Conservation (phyloP, 75 land plant species). For the Pseudotsuga menziesii region DNA sequence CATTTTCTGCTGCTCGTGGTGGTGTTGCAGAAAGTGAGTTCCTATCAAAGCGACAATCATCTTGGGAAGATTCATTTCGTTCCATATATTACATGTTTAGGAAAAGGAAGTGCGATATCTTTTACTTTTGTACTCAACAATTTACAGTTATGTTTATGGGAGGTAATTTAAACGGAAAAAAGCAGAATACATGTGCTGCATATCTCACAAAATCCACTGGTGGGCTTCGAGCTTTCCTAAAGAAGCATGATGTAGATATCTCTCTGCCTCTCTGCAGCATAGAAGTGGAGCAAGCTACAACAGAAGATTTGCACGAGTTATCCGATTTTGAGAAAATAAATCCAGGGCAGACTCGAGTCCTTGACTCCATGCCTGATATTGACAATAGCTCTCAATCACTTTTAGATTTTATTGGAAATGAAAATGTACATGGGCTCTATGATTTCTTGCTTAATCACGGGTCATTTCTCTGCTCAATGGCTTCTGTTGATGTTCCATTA, state of each 20-base stretch:
- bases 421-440: constrained; percentile 74
- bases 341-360: constrained; percentile 80
- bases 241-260: constrained; percentile 67
- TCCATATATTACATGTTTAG: constrained; percentile 81
- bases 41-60: constrained; percentile 47
- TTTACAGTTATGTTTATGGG: constrained; percentile 79
- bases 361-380: no score
- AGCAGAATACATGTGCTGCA: constrained; percentile 43
- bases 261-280: no score
- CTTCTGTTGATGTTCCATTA: constrained; percentile 68
- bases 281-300: constrained; percentile 54
- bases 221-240: constrained; percentile 68
- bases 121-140: constrained; percentile 75
- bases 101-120: constrained; percentile 55
- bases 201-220: constrained; percentile 81
- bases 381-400: no score
- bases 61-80: constrained; percentile 91
- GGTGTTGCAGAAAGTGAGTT: constrained; percentile 60
- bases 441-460: constrained; percentile 89
- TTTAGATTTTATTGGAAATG: constrained; percentile 56
- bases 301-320: constrained; percentile 73
- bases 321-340: constrained; percentile 77
- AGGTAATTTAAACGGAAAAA: constrained; percentile 25
- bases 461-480: constrained; percentile 53
- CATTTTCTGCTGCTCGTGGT: constrained; percentile 49